Evolutionary conservation across 768 basidiomycete species (phyloP).

Genomic region (Leccinum longicurvipes): DNA sequence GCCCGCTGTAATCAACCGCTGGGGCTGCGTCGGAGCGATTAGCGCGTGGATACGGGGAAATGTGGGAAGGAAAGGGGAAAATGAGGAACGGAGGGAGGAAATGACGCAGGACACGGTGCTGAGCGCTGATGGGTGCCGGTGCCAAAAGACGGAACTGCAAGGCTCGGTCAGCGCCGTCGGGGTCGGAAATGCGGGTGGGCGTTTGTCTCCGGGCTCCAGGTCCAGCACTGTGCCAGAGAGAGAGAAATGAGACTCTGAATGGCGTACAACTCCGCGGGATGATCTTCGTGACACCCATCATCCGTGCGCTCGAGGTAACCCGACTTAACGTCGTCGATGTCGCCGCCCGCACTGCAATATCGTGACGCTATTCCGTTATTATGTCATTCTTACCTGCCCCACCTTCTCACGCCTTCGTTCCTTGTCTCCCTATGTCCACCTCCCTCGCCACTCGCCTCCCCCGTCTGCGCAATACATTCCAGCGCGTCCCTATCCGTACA

Average conservation of each 20-base stretch:
- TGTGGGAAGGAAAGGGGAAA: slow-evolving; percentile 1
- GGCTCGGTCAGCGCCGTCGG: slow-evolving; percentile 18
- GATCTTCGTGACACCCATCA: neutral
- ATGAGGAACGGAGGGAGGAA: slow-evolving; percentile 8
- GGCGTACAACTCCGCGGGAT: neutral
- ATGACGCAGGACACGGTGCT: slow-evolving; percentile 7
- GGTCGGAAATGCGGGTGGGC: slow-evolving; percentile 19
- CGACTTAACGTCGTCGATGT: neutral
- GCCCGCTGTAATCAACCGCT: slow-evolving; percentile 14
- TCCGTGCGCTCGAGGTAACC: neutral
- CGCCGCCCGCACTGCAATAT: neutral
- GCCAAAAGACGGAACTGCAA: neutral
- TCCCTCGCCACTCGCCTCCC: slow-evolving; percentile 2
- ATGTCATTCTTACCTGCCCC: slow-evolving; percentile 26
- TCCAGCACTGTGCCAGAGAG: too few relatives aligned
- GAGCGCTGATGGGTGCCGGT: neutral
- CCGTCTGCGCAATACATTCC: neutral
- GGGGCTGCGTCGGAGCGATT: slow-evolving; percentile 17
- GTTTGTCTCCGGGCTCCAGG: neutral
- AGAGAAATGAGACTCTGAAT: neutral
- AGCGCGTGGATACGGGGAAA: slow-evolving; percentile 9
- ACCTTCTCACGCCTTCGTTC: slow-evolving; percentile 23
- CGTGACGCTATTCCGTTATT: too few relatives aligned
- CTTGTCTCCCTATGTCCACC: slow-evolving; percentile 17
- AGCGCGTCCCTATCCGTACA: slow-evolving; percentile 34